Base-by-base conservation (phyloP, 2,329 filamentous ascomycete genomes). In the Claviceps cyperi region DNA sequence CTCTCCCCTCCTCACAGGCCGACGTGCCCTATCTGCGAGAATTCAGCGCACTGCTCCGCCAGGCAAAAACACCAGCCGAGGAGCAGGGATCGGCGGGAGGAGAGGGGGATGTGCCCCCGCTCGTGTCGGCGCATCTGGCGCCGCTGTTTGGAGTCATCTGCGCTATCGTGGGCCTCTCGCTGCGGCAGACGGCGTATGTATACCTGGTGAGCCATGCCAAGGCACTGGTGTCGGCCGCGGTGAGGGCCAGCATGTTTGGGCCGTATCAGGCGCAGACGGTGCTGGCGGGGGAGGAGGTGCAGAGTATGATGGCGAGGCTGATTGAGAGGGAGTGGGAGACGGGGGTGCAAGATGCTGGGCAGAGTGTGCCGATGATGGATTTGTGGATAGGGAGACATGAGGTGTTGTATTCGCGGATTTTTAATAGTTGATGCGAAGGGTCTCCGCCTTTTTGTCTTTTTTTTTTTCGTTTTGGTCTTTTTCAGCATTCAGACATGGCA, bases 311-410 rank as follows among this genome's bases (percentile, higher is more conserved):
- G 22, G 64, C 70, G 22, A 69, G 65, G 2, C 73, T 80, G 51
- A 72, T 90, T 8, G 69, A 74, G 47, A 66, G 76, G 51, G 80
- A 83, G 58, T 82, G 77, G 77, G 57, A 71, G 14, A 77, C 71
- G 51, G 63, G 58, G 1, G 69, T 83, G 0, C 80, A 84, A 51
- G 76, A 82, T 54, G 85, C 86, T 3, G 84, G 83, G 5, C 84
- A 91, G 69, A 80, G 72, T 50, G 81, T 88, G 54, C 86, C 86
- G 1, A 76, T 81, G 1, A 81, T 91, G 76, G 86, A 92, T 68
- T 63, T 92, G 35, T 92, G 86, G 86, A 74, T 89, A 60, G 86
- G 86, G 3, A 75, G 86, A 61, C 86, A 92, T 64, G 86, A 92
- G 72, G 70, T 87, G 62, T 64, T 92, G 55, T 92, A 92, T 64